Percentiles rank a stretch among this genome's conserved stretches.
Evolutionary conservation across 2,329 filamentous ascomycete genomes (phyloP).

Genomic region (Epichloe amarillans): DNA sequence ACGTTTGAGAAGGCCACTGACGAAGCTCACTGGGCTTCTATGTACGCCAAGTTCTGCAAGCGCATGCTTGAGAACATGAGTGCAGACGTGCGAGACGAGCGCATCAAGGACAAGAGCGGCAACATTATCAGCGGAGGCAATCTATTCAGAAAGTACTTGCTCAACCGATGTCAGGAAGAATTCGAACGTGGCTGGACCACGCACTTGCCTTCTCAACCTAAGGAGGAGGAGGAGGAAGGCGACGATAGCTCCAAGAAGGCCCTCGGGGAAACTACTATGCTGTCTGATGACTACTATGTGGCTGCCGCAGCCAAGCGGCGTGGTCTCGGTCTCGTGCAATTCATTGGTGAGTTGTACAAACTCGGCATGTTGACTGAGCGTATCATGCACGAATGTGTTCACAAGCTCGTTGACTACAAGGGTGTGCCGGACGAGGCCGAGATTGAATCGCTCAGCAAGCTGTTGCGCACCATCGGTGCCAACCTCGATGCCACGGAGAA

Average conservation of each 20-base stretch:
- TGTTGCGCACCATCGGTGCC: slow-evolving; percentile 79
- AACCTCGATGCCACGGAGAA: slow-evolving; percentile 77
- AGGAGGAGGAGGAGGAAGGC: slow-evolving; percentile 62
- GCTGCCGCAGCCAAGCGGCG: slow-evolving; percentile 91
- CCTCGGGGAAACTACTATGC: slow-evolving; percentile 59
- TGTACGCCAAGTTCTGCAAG: slow-evolving; percentile 98
- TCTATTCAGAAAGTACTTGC: slow-evolving; percentile 94
- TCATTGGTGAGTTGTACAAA: slow-evolving; percentile 99
- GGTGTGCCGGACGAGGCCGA: slow-evolving; percentile 89
- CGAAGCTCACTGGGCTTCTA: slow-evolving; percentile 94
- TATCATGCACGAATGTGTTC: slow-evolving; percentile 99
- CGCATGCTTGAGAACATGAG: slow-evolving; percentile 95
- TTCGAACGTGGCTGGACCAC: slow-evolving; percentile 97
- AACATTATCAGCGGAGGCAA: slow-evolving; percentile 83
- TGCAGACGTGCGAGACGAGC: slow-evolving; percentile 87
- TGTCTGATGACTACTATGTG: slow-evolving; percentile 93
- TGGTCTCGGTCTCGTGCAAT: slow-evolving; percentile 94
- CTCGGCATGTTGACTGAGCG: slow-evolving; percentile 95
- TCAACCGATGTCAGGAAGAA: slow-evolving; percentile 97
- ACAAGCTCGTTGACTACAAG: slow-evolving; percentile 92
- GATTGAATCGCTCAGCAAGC: slow-evolving; percentile 87
- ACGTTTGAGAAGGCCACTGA: slow-evolving; percentile 99
- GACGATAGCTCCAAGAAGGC: slow-evolving; percentile 30
- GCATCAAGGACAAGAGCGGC: slow-evolving; percentile 79
- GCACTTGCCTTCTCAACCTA: slow-evolving; percentile 56